Evolutionary conservation across 2,329 filamentous ascomycete genomes (phyloP), one percentile per base, ranked within the genome.

Genomic region (Thermothelomyces thermophilus): DNA sequence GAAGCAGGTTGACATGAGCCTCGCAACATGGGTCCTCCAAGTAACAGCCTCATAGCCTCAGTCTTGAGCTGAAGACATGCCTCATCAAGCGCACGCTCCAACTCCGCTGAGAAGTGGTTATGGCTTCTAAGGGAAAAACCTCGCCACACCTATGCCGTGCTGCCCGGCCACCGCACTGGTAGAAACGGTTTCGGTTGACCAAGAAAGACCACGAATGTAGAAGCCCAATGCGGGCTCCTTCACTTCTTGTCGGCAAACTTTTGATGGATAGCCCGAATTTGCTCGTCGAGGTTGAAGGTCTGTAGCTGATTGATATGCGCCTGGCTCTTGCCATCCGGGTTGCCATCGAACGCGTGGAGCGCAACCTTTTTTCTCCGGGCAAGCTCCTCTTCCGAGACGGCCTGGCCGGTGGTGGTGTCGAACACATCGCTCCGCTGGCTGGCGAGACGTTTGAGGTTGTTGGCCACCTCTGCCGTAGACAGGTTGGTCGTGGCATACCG

Each of bases 361-460:
- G 87, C 87, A 14, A 85, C 80, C 62, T 83, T 83, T 73, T 95
- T 95, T 62, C 87, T 76, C 53, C 87, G 76, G 10, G 80, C 81
- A 47, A 81, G 71, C 63, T 87, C 86, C 65, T 94, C 90, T 57
- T 88, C 82, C 3, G 83, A 77, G 30, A 89, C 68, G 1, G 80
- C 74, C 57, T 84, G 75, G 1, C 86, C 86, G 0, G 83, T 84
- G 14, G 80, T 75, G 1, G 77, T 73, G 59, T 96, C 90, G 59
- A 95, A 95, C 16, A 96, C 79, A 62, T 96, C 91, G 57, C 79
- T 85, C 41, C 91, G 81, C 67, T 95, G 87, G 58, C 87, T 90
- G 20, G 90, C 90, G 45, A 97, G 75, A n/a, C 91, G 84, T 73
- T 97, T 97, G 56, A 97, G 78, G 65, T 97, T 96, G 66, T 89